These are phyloP conservation scores for Melampsora larici-populina DNA, from an alignment of 1,284 basidiomycete genomes.

Conservation along the genomic window DNA sequence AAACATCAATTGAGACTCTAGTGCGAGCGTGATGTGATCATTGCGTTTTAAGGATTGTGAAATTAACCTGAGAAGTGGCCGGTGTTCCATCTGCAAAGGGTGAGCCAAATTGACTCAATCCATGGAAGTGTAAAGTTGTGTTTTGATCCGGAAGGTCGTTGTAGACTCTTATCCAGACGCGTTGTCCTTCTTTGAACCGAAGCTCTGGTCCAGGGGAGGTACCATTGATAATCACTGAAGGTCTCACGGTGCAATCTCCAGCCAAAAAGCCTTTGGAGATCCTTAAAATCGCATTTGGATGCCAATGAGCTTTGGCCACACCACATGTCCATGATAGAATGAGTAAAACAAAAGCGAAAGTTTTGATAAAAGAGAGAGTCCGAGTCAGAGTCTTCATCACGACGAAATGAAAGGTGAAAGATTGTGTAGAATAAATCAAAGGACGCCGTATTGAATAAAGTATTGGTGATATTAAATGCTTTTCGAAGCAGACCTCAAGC, in stretches of 20 bases:
- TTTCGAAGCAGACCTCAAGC: too few relatives aligned
- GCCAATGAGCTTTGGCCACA: neutral
- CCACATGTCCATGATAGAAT: neutral
- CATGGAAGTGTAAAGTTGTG: constrained; percentile 38
- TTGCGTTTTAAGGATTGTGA: neutral
- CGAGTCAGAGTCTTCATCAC: too few relatives aligned
- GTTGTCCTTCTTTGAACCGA: constrained; percentile 27
- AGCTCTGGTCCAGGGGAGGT: constrained; percentile 38
- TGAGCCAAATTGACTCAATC: constrained; percentile 36
- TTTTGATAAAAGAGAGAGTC: neutral
- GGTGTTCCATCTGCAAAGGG: constrained; percentile 41
- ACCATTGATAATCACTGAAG: constrained; percentile 26
- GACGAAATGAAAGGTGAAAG: too few relatives aligned
- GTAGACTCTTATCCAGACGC: constrained; percentile 37
- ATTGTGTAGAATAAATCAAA: too few relatives aligned
- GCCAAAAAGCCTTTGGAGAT: constrained; percentile 10
- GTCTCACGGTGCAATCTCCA: constrained; percentile 15
- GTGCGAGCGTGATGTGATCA: neutral
- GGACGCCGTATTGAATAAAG: too few relatives aligned
- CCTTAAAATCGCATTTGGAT: constrained; percentile 21
- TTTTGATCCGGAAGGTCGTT: constrained; percentile 33
- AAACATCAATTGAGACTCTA: neutral
- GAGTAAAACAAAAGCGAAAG: neutral
- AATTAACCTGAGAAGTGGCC: constrained; percentile 11
- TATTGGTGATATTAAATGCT: too few relatives aligned